phyloP scores from a whole-genome alignment of 331 rosid species.

The Rhamnella rubrinervis region DNA sequence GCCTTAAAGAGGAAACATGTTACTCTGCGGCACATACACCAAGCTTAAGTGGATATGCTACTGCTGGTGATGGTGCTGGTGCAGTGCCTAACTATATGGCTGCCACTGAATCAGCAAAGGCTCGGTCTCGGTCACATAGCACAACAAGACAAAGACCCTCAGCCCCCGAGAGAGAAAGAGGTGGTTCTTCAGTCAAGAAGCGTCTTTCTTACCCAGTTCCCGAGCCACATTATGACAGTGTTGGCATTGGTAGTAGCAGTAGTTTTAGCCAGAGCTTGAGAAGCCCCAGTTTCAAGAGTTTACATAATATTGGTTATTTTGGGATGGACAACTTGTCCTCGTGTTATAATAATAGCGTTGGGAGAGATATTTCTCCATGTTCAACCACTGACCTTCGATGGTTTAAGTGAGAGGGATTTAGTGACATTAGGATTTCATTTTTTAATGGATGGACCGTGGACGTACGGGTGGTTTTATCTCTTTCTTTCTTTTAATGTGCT shows the following conservation, averaged over 20 bases:
- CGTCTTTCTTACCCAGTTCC: constrained; percentile 18
- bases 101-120: constrained; percentile 34
- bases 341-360: neutral
- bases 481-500: too few relatives aligned
- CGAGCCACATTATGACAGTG: constrained; percentile 3
- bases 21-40: constrained; percentile 30
- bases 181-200: constrained; percentile 22
- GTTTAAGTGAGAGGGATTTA: constrained; percentile 2
- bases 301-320: constrained; percentile 14
- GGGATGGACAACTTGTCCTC: constrained; percentile 28
- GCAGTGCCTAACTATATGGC: constrained; percentile 34
- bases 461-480: too few relatives aligned
- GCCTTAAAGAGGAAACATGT: constrained; percentile 24
- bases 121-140: constrained; percentile 24
- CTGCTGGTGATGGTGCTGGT: neutral
- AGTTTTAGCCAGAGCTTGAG: constrained; percentile 21
- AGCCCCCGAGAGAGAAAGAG: constrained; percentile 27
- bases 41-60: constrained; percentile 4
- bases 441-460: too few relatives aligned
- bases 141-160: constrained; percentile 22
- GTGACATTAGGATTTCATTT: too few relatives aligned
- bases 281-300: constrained; percentile 34
- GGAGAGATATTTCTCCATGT: constrained; percentile 31
- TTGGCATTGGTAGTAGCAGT: neutral
- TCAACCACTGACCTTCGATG: constrained; percentile 31